These are phyloP conservation scores for Podospora tetraspora DNA, from an alignment of 495 filamentous ascomycete species.

Conservation along the genomic window DNA sequence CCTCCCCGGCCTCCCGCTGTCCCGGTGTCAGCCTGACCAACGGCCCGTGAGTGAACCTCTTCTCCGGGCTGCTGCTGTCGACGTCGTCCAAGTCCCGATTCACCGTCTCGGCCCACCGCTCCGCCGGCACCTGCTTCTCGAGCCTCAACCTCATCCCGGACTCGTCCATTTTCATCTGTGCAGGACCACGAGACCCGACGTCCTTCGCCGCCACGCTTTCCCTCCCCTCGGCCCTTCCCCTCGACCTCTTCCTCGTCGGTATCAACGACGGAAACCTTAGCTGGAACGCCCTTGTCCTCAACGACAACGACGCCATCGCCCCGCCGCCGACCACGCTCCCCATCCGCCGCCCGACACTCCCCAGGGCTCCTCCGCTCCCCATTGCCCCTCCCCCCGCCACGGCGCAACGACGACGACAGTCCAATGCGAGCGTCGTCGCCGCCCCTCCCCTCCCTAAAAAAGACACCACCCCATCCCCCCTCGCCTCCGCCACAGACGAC, in stretches of 20 bases:
- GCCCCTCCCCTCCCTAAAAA: constrained; percentile 31
- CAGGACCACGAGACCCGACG: background rate
- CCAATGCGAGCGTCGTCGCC: background rate
- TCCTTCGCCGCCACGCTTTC: background rate
- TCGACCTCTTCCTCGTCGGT: constrained; percentile 9
- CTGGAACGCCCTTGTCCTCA: constrained; percentile 16
- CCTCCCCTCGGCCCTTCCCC: background rate
- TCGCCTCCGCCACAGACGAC: constrained; percentile 39
- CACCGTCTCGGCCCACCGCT: constrained; percentile 18
- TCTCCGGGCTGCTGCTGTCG: constrained; percentile 9
- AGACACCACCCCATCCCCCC: constrained; percentile 15
- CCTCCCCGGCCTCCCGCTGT: background rate
- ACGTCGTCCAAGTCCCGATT: constrained; percentile 18
- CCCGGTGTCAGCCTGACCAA: background rate
- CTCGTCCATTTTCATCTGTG: constrained; percentile 11
- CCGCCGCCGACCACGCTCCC: background rate
- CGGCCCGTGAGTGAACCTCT: background rate
- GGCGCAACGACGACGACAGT: background rate
- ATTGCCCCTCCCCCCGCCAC: background rate
- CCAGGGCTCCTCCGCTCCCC: background rate
- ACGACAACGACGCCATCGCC: constrained; percentile 22
- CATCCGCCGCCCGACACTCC: background rate
- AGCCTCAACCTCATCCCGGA: constrained; percentile 13
- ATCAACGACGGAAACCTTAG: constrained; percentile 16
- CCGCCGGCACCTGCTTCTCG: constrained; percentile 17